A percentile compares a stretch with the other conserved stretches of the same genome.
These are phyloP conservation scores for Allantophomopsis cytisporea DNA, from an alignment of 2,329 filamentous ascomycete genomes.

Conservation along the genomic window DNA sequence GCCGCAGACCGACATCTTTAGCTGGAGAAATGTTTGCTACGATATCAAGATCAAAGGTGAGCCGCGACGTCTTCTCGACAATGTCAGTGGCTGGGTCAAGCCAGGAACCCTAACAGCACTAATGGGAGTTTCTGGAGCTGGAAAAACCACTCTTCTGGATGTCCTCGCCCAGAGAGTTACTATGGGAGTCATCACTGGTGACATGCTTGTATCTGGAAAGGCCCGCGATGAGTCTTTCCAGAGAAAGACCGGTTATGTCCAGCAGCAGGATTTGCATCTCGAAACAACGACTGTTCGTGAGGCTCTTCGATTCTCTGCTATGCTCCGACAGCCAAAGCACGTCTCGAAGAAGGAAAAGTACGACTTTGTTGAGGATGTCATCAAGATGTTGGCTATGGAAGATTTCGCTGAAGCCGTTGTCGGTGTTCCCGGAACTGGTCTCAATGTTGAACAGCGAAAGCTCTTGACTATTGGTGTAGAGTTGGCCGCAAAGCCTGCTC, in stretches of 20 bases:
- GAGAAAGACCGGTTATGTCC: slow-evolving; percentile 83
- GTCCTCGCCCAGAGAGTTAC: slow-evolving; percentile 64
- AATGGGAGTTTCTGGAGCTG: slow-evolving; percentile 59
- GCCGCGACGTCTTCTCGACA: slow-evolving; percentile 48
- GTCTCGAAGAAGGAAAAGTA: slow-evolving; percentile 66
- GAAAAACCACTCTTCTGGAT: slow-evolving; percentile 73
- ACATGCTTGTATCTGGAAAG: slow-evolving; percentile 39
- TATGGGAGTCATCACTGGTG: slow-evolving; percentile 75
- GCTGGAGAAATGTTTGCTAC: slow-evolving; percentile 40
- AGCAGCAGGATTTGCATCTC: slow-evolving; percentile 86
- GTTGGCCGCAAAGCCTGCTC: slow-evolving; percentile 77
- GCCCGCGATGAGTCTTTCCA: slow-evolving; percentile 50
- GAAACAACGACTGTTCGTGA: slow-evolving; percentile 79
- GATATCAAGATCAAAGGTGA: slow-evolving; percentile 60
- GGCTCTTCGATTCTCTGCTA: slow-evolving; percentile 72
- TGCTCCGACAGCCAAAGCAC: slow-evolving; percentile 71
- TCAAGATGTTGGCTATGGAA: slow-evolving; percentile 82
- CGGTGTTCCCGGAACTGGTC: slow-evolving; percentile 79
- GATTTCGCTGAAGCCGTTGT: slow-evolving; percentile 85
- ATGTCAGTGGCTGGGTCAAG: slow-evolving; percentile 63
- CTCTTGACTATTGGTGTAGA: slow-evolving; percentile 94
- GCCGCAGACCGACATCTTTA: slow-evolving; percentile 12
- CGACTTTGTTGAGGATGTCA: slow-evolving; percentile 81
- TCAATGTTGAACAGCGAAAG: slow-evolving; percentile 59
- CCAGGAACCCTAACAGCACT: slow-evolving; percentile 54